These are phyloP conservation scores for Linnemannia zychae DNA, from an alignment of 192 early-diverging fungal genomes.

Conservation along the genomic window DNA sequence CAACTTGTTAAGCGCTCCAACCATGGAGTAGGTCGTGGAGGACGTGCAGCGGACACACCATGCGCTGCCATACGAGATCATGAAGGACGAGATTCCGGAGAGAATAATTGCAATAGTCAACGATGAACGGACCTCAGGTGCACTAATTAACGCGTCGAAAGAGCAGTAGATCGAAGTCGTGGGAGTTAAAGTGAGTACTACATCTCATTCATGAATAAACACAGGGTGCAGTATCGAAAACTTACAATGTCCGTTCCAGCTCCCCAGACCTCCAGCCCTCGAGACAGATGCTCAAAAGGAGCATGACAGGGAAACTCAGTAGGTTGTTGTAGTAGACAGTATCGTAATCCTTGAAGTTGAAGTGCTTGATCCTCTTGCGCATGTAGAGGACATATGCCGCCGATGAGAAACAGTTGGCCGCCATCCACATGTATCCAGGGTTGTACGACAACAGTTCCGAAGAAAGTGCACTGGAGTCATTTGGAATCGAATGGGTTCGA, in stretches of 20 bases:
- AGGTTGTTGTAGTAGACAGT: conserved; percentile 99
- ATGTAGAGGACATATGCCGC: conserved; percentile 92
- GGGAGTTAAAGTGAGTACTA: background rate
- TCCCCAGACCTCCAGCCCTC: conserved; percentile 79
- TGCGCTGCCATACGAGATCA: conserved; percentile 87
- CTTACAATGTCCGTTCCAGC: conserved; percentile 71
- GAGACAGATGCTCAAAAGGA: conserved; percentile 74
- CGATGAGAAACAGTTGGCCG: conserved; percentile 89
- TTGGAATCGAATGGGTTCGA: background rate
- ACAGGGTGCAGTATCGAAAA: background rate
- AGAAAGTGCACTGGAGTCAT: conserved; percentile 27
- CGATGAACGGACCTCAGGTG: conserved; percentile 58
- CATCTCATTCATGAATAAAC: too few species aligned
- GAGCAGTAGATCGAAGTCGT: background rate
- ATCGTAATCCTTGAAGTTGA: conserved; percentile 97
- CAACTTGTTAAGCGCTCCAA: conserved; percentile 97
- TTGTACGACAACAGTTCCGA: conserved; percentile 32
- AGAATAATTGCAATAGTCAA: conserved; percentile 80
- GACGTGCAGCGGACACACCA: conserved; percentile 86
- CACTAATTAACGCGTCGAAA: conserved; percentile 22
- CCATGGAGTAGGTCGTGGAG: conserved; percentile 95
- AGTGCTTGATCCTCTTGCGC: conserved; percentile 90
- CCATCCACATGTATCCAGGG: conserved; percentile 91
- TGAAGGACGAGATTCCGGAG: conserved; percentile 89
- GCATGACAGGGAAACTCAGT: conserved; percentile 85